Evolutionary conservation across 306 rosid genomes (phyloP).

Genomic region (Macrotyloma uniflorum): DNA sequence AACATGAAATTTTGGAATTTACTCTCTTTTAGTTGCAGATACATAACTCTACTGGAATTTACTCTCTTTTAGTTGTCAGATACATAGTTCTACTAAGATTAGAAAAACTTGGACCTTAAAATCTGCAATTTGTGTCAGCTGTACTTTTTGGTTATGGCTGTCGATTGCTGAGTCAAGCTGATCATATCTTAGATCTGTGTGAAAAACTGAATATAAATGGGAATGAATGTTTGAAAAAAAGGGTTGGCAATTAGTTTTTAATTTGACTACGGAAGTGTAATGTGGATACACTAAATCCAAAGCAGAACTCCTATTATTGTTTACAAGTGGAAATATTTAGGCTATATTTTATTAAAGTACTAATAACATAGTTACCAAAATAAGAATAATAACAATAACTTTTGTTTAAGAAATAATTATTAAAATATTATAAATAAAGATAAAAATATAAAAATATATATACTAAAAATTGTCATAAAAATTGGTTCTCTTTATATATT

Average conservation of each 20-base stretch:
- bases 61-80: background rate
- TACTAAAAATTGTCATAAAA: no score
- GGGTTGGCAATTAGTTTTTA: background rate
- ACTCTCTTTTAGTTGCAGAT: background rate
- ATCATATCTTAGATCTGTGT: background rate
- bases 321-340: no score
- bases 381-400: no score
- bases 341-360: no score
- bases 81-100: background rate
- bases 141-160: no score
- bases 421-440: no score
- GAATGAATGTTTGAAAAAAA: background rate
- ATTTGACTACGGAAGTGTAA: slow-evolving; percentile 20
- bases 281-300: background rate
- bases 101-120: background rate
- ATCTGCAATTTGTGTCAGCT: background rate
- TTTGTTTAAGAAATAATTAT: no score
- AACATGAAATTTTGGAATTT: slow-evolving; percentile 10
- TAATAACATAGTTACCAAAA: no score
- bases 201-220: background rate
- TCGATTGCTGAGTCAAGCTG: background rate
- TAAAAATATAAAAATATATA: no score
- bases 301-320: slow-evolving; percentile 2
- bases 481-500: no score
- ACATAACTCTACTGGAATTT: slow-evolving; percentile 1